Evolutionary conservation across 306 rosid species (phyloP).

Genomic region (Rosa persica): DNA sequence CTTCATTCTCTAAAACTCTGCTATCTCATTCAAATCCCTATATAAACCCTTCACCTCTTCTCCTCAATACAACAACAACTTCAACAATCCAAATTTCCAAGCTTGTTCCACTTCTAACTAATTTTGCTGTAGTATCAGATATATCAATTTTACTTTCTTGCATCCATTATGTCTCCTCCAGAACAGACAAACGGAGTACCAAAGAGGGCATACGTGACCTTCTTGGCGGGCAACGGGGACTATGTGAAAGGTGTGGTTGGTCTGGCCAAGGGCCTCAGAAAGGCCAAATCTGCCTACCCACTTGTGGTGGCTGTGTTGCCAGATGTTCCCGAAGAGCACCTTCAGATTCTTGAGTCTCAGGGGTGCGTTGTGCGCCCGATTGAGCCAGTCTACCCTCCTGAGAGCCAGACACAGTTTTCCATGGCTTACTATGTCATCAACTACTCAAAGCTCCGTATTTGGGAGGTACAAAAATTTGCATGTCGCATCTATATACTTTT

Average conservation of each 20-base stretch:
- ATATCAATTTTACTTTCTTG: neutral
- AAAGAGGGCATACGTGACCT: conserved; percentile 48
- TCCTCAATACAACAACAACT: neutral
- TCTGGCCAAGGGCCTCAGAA: conserved; percentile 52
- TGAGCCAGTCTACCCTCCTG: conserved; percentile 46
- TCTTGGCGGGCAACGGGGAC: conserved; percentile 57
- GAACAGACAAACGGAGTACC: neutral
- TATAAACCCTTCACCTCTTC: conserved; percentile 8
- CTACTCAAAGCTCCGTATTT: conserved; percentile 62
- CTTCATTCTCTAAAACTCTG: neutral
- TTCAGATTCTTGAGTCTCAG: conserved; percentile 39
- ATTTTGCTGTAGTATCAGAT: neutral
- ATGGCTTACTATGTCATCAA: conserved; percentile 65
- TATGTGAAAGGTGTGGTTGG: conserved; percentile 58
- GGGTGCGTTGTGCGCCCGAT: conserved; percentile 49
- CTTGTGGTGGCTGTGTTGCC: conserved; percentile 51
- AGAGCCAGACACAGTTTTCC: conserved; percentile 34
- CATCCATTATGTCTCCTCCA: conserved; percentile 5
- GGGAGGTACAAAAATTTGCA: conserved; percentile 42
- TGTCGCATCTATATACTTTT: neutral
- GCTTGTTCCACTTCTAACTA: conserved; percentile 1
- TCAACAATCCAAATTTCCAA: neutral
- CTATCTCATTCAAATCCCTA: neutral
- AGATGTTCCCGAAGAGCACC: conserved; percentile 56
- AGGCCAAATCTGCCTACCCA: conserved; percentile 38